phyloP scores from a whole-genome alignment of 805 yeast species.

The Teunomyces tritomae region DNA sequence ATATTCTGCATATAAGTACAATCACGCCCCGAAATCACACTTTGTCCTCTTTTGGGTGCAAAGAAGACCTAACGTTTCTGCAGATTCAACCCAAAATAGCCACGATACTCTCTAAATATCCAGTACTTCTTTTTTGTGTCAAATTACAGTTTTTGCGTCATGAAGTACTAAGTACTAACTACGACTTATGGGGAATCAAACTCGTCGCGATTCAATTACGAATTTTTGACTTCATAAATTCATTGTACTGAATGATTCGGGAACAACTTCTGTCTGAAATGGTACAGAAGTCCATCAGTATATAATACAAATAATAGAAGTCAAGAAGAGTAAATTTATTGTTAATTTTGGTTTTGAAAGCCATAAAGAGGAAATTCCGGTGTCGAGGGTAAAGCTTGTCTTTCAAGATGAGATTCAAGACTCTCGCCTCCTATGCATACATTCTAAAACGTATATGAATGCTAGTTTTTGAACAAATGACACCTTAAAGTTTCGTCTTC shows the following conservation, averaged over 20 bases:
- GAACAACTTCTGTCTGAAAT: not conserved
- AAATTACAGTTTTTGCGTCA: not conserved
- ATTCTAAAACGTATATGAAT: not conserved
- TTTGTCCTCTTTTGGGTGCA: slow-evolving; percentile 1
- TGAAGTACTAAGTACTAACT: not conserved
- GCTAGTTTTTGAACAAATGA: slow-evolving; percentile 8
- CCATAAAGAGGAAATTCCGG: not conserved
- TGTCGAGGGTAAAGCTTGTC: not conserved
- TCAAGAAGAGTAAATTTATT: not conserved
- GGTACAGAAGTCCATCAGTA: not conserved
- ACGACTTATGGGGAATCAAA: not conserved
- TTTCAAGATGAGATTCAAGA: not conserved
- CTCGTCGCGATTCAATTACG: not conserved
- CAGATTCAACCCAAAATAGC: not conserved
- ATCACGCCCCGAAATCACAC: not conserved
- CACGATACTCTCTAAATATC: not conserved
- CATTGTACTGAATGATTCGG: not conserved
- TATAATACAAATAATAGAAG: not conserved
- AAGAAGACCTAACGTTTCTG: slow-evolving; percentile 3
- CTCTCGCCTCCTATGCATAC: not conserved
- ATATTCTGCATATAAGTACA: not conserved
- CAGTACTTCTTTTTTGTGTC: not conserved
- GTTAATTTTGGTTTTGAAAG: not conserved
- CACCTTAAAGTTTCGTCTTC: slow-evolving; percentile 7
- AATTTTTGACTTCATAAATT: not conserved